Evolutionary conservation across 352 stramenopile genomes (phyloP).

Genomic region (Phytopythium cucurbitacearum): DNA sequence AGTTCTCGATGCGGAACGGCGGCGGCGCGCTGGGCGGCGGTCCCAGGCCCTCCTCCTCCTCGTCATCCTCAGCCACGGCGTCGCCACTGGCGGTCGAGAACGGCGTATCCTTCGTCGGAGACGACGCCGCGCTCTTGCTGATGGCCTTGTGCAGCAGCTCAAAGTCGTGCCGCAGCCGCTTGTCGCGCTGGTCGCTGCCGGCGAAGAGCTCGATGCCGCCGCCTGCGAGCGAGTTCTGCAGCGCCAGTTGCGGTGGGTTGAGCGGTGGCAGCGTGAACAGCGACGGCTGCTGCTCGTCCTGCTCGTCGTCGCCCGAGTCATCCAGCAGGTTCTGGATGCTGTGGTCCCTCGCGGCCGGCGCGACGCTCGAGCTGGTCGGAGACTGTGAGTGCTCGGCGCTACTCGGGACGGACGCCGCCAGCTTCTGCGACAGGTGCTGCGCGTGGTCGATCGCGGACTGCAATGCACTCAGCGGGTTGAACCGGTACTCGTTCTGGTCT

Average conservation of each 20-base stretch:
- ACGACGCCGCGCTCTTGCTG: neutral
- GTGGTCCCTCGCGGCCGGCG: neutral
- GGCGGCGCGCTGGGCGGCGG: constrained; percentile 55
- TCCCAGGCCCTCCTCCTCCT: constrained; percentile 30
- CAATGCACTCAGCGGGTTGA: constrained; percentile 56
- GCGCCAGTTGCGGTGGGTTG: constrained; percentile 33
- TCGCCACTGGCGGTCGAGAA: constrained; percentile 13
- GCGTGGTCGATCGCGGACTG: constrained; percentile 54
- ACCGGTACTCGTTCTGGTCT: constrained; percentile 23
- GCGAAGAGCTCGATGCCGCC: constrained; percentile 54
- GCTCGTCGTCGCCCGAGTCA: constrained; percentile 2
- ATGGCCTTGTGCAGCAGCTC: neutral
- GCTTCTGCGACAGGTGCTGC: constrained; percentile 15
- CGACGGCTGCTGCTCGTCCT: neutral
- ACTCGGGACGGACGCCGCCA: neutral
- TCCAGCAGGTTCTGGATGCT: constrained; percentile 4
- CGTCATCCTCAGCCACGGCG: constrained; percentile 3
- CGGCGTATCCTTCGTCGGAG: constrained; percentile 3
- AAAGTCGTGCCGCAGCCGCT: neutral
- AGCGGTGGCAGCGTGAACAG: constrained; percentile 33
- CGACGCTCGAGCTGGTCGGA: neutral
- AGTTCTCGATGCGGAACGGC: constrained; percentile 67
- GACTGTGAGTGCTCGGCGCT: neutral
- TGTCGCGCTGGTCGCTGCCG: constrained; percentile 20
- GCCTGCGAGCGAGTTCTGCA: constrained; percentile 72